These are phyloP conservation scores for Mortierella alpina DNA, from an alignment of 192 early-diverging fungal species.

Conservation along the genomic window DNA sequence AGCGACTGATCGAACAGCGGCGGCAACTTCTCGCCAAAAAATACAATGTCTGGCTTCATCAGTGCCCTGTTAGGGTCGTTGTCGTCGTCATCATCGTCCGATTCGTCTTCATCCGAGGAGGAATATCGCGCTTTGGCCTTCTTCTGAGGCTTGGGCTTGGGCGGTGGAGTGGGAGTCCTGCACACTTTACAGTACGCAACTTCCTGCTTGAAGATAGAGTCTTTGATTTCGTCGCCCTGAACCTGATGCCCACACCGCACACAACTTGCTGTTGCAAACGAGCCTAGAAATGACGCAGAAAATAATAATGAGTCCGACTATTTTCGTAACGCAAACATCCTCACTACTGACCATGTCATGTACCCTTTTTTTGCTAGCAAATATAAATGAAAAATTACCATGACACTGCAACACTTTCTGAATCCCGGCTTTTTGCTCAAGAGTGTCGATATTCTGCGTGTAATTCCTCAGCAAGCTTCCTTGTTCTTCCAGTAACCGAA, in stretches of 20 bases:
- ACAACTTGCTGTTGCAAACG: constrained; percentile 95
- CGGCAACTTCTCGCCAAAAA: constrained; percentile 96
- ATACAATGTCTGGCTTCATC: constrained; percentile 98
- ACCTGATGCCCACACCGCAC: constrained; percentile 86
- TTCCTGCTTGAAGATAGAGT: constrained; percentile 79
- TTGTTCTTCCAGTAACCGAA: constrained; percentile 86
- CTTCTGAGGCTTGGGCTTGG: constrained; percentile 14
- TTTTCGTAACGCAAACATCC: not conserved
- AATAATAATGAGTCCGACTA: not conserved
- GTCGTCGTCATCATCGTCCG: constrained; percentile 63
- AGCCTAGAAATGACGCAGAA: constrained; percentile 57
- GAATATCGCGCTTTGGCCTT: constrained; percentile 10
- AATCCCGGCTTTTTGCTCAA: constrained; percentile 91
- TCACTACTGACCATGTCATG: not conserved
- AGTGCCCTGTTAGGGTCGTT: constrained; percentile 55
- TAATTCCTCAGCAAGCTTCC: constrained; percentile 93
- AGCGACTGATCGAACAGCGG: constrained; percentile 82
- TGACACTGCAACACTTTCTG: constrained; percentile 89
- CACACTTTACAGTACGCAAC: constrained; percentile 86
- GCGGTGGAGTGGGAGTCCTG: constrained; percentile 35
- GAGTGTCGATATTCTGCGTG: constrained; percentile 97
- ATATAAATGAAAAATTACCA: constrained; percentile 61
- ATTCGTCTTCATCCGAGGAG: constrained; percentile 28
- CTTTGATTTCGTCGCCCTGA: constrained; percentile 81
- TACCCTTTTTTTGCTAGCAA: not conserved